Evolutionary conservation across 1,284 basidiomycete genomes (phyloP).

Genomic region (Malassezia arunalokei): DNA sequence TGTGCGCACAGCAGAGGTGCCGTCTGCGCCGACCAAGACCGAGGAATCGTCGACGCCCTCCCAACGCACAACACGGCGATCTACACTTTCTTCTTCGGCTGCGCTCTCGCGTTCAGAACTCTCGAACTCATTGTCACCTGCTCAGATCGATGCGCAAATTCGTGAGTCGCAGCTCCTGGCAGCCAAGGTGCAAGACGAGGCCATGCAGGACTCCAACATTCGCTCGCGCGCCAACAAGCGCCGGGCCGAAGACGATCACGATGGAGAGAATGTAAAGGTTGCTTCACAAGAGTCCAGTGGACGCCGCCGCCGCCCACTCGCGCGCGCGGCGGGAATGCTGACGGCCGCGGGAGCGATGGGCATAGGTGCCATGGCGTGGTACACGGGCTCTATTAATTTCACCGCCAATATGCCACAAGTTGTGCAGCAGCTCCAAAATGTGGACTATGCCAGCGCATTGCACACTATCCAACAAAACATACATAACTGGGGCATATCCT

Average conservation of each 20-base stretch:
- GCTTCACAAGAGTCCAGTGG: constrained; percentile 9
- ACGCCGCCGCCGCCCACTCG: constrained; percentile 28
- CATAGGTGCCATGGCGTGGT: constrained; percentile 35
- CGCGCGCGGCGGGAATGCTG: constrained; percentile 30
- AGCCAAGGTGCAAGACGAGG: constrained; percentile 22
- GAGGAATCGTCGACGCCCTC: constrained; percentile 7
- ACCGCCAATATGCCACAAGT: constrained; percentile 3
- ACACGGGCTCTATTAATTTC: constrained; percentile 24
- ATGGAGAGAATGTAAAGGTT: constrained; percentile 1
- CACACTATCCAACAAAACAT: constrained; percentile 31
- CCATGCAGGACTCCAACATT: constrained; percentile 9
- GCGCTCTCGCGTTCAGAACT: constrained; percentile 6
- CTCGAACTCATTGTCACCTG: constrained; percentile 21
- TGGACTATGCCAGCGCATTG: constrained; percentile 23
- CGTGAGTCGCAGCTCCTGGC: constrained; percentile 34
- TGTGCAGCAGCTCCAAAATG: constrained; percentile 10
- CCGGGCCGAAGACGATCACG: constrained; percentile 25
- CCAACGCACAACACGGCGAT: constrained; percentile 2
- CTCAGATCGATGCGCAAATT: constrained; percentile 40
- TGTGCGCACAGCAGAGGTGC: not conserved
- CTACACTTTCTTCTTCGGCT: constrained; percentile 10
- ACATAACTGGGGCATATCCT: constrained; percentile 23
- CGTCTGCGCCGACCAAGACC: constrained; percentile 16
- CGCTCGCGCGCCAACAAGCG: constrained; percentile 17
- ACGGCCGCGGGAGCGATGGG: constrained; percentile 37